phyloP scores from a whole-genome alignment of 768 basidiomycete genomes.

The Leccinum boreale region DNA sequence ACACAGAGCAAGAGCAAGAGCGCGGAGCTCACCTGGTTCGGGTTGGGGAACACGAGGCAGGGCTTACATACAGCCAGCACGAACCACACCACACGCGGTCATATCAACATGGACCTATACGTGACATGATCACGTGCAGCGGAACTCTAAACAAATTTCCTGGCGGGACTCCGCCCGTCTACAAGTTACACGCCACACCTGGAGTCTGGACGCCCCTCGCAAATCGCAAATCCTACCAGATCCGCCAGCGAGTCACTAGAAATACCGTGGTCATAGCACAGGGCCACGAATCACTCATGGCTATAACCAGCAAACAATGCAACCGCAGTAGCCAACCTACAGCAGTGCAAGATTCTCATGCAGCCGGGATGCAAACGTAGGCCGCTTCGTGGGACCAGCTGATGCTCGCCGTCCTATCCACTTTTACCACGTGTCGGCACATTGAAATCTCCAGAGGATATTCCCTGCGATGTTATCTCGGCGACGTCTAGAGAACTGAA shows the following conservation, averaged over 20 bases:
- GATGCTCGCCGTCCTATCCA: not conserved
- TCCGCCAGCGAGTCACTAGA: not conserved
- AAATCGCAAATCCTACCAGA: not conserved
- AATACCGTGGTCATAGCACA: not conserved
- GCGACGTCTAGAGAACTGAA: not conserved
- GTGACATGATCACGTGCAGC: slow-evolving; percentile 22
- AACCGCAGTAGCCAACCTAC: not conserved
- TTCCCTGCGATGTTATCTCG: not conserved
- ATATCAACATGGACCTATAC: slow-evolving; percentile 8
- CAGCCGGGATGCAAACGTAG: not conserved
- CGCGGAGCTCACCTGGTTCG: slow-evolving; percentile 24
- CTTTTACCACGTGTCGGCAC: not conserved
- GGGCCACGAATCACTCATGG: not conserved
- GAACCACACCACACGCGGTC: slow-evolving; percentile 14
- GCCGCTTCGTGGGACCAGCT: not conserved
- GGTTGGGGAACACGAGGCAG: slow-evolving; percentile 28
- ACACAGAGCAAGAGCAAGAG: slow-evolving; percentile 21
- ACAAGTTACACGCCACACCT: not conserved
- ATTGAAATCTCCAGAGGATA: not conserved
- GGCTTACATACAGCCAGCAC: slow-evolving; percentile 23
- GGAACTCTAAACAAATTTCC: not conserved
- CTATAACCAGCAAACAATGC: not conserved
- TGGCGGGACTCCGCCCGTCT: too few relatives aligned
- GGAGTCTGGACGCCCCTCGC: not conserved
- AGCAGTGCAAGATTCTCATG: not conserved